Percentiles rank a stretch among this genome's conserved stretches.
phyloP scores from a whole-genome alignment of 352 stramenopile genomes.

The Globisporangium perplexum region DNA sequence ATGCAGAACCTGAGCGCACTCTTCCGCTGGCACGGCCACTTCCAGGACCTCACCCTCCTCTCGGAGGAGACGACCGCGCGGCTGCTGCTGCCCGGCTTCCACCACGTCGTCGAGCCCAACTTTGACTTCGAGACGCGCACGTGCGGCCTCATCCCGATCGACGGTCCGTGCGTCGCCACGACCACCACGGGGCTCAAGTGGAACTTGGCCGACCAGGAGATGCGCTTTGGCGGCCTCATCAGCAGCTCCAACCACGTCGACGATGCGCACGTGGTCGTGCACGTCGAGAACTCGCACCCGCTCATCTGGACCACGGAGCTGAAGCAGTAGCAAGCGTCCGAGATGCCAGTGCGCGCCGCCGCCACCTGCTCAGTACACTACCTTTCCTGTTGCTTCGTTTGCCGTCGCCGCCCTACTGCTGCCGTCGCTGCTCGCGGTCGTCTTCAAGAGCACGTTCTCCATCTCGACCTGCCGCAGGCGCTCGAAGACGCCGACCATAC shows the following conservation, averaged over 20 bases:
- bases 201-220: conserved; percentile 66
- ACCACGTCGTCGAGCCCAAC: conserved; percentile 77
- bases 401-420: not conserved
- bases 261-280: conserved; percentile 34
- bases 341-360: too few relatives aligned
- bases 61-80: conserved; percentile 88
- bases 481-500: conserved; percentile 47
- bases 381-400: not conserved
- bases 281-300: conserved; percentile 64
- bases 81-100: conserved; percentile 56
- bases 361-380: not conserved
- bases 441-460: conserved; percentile 38
- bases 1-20: conserved; percentile 94
- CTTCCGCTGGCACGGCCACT: conserved; percentile 81
- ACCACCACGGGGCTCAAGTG: conserved; percentile 90
- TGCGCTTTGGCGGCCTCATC: conserved; percentile 75
- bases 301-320: conserved; percentile 89
- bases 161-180: conserved; percentile 60
- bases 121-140: conserved; percentile 89
- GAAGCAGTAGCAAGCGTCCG: conserved; percentile 25
- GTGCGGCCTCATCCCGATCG: conserved; percentile 93
- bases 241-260: conserved; percentile 83
- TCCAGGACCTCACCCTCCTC: conserved; percentile 83
- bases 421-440: too few relatives aligned
- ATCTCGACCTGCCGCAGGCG: conserved; percentile 42